Evolutionary conservation across 2,329 filamentous ascomycete species (phyloP), one percentile per base, ranked within the genome.

Genomic region (Alternaria brassicae): DNA sequence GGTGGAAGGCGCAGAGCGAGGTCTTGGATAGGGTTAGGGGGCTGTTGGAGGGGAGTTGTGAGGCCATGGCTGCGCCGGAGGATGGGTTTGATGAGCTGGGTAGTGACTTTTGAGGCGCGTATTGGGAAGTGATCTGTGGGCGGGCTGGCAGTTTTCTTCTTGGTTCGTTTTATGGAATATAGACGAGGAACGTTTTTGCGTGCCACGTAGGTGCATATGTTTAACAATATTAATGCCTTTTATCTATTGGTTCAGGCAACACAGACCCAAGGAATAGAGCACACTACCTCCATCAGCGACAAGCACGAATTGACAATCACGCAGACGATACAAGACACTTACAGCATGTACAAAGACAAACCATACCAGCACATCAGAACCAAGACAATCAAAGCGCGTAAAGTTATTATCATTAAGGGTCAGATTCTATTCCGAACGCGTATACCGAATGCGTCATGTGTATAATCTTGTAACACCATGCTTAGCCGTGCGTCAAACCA

Each of bases 11-110:
- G 2, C 72, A 74, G 50, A 54, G 51, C 40, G 44, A 52, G 0
- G 56, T 60, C 1, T 55, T 73, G 12, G 58, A 64, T n/a, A 64
- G 68, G 55, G 47, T 76, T 27, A 44, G 49, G 3, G 15, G 19
- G 1, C 9, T 76, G 12, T 30, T 75, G 41, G 50, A 50, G 10
- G 55, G 44, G 6, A 72, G 70, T 8, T 67, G 65, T 17, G 65
- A 67, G 41, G 63, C 61, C 1, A 57, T 74, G 19, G 52, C 60
- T 3, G 13, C 72, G 2, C 65, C 72, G 5, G 72, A 74, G 4
- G 66, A 75, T 41, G 67, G 65, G 0, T 75, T 74, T 40, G 72
- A 74, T 48, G 57, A 67, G 15, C 5, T 65, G 21, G 60, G 39
- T 0, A 69, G 61, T 41, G 63, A 72, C 2, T 56, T 65, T 15